These are phyloP conservation scores for Sistotremastrum suecicum DNA, from an alignment of 768 basidiomycete species.

Conservation along the genomic window DNA sequence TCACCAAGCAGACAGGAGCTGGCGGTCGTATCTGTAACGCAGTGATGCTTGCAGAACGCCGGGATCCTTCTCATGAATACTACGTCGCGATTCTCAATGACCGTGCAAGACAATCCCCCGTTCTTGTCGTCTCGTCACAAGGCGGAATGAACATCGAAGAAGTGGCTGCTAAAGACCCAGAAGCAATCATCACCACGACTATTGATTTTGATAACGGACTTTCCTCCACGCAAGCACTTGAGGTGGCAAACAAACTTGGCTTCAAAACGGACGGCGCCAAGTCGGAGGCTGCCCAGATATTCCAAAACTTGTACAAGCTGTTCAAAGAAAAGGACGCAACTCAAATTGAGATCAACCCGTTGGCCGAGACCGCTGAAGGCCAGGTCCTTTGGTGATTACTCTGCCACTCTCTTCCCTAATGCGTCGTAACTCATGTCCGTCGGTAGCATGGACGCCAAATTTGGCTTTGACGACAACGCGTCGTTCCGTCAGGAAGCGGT, in stretches of 20 bases:
- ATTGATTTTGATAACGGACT: constrained; percentile 79
- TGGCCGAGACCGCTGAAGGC: constrained; percentile 86
- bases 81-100: constrained; percentile 96
- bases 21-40: constrained; percentile 90
- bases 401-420: background rate
- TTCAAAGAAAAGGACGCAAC: constrained; percentile 99
- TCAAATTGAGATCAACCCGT: constrained; percentile 98
- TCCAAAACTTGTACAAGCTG: constrained; percentile 86
- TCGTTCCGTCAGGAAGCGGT: constrained; percentile 93
- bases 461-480: constrained; percentile 99
- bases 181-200: constrained; percentile 89
- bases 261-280: constrained; percentile 62
- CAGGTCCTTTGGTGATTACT: constrained; percentile 73
- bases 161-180: constrained; percentile 90
- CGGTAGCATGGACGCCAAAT: constrained; percentile 96
- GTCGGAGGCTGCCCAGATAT: constrained; percentile 82
- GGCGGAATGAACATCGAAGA: constrained; percentile 99
- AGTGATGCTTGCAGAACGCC: constrained; percentile 95
- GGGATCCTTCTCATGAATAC: constrained; percentile 90
- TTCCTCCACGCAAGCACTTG: constrained; percentile 52
- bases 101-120: constrained; percentile 75
- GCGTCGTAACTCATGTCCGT: background rate
- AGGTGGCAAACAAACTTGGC: constrained; percentile 80
- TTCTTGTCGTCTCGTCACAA: constrained; percentile 85
- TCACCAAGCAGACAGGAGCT: constrained; percentile 97